Base-by-base conservation (phyloP, 345 rosid species). In the Jatropha curcas region DNA sequence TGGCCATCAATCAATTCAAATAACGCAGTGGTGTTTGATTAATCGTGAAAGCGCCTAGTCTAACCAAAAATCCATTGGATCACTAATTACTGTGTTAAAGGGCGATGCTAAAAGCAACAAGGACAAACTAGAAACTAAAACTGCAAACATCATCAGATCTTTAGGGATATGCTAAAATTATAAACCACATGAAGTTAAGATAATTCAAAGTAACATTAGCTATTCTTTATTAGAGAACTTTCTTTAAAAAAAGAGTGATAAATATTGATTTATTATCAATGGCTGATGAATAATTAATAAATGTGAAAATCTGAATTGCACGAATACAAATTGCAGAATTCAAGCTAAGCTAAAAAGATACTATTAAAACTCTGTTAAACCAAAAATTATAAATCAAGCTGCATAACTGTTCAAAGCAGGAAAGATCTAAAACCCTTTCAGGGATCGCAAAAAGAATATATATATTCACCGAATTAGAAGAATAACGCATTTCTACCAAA, bases 1-100 rank as follows among this genome's bases (percentile, higher is more conserved):
- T 61, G 65, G 50, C 64, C 67, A 41, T 34, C 56, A 76, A 69
- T 65, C 75, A n/a, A 65, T 22, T 25, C 51, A 48, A 58, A 33
- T 24, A 31, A 13, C 2, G 28, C 19, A 39, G 24, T 34, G 70
- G 37, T 1, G 48, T 53, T 58, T 60, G 59, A 66, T 57, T 74
- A 57, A 31, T 19, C 22, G 17, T 4, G 17, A 59, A 59, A 37
- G 33, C 66, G 73, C 43, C 61, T 68, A 74, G 41, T 57, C 60
- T 33, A 67, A 60, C 62, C 53, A 67, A 70, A 45, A 46, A 43
- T 46, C 48, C 39, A 71, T 25, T 74, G 31, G 24, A 69, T 53
- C 71, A 68, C 48, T 64, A 52, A 66, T 20, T 41, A 71, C 70
- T 19, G 31, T 37, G 61, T 24, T 64, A 63, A 63, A 19, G 67